Percentiles rank a stretch among this genome's conserved stretches.
Evolutionary conservation across 2,329 filamentous ascomycete genomes (phyloP).

Genomic region (Talaromyces sp.): DNA sequence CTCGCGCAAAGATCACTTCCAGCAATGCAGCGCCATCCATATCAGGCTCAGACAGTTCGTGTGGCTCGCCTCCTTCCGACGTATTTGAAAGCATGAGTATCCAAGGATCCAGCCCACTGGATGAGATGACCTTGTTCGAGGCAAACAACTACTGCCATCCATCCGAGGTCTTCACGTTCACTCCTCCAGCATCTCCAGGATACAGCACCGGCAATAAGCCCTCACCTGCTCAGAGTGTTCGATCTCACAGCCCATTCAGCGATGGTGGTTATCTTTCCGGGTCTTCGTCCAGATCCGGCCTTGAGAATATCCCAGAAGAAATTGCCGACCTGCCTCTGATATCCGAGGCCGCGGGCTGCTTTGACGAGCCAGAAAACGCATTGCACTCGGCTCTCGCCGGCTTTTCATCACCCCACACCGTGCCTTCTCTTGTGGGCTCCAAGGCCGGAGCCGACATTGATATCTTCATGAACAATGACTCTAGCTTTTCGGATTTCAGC

Average conservation of each 20-base stretch:
- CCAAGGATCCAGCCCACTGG: constrained; percentile 28
- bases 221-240: constrained; percentile 30
- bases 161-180: constrained; percentile 42
- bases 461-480: constrained; percentile 36
- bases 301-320: constrained; percentile 29
- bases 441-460: constrained; percentile 35
- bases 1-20: constrained; percentile 41
- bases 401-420: constrained; percentile 34
- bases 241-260: constrained; percentile 34
- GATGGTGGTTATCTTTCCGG: constrained; percentile 35
- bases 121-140: constrained; percentile 26
- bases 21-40: constrained; percentile 31
- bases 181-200: constrained; percentile 44
- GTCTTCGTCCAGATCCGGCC: constrained; percentile 26
- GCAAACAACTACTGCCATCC: constrained; percentile 31
- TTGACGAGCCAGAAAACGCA: constrained; percentile 22
- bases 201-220: constrained; percentile 34
- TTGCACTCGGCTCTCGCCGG: constrained; percentile 23
- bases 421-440: constrained; percentile 30
- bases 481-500: constrained; percentile 32
- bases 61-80: constrained; percentile 40
- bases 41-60: constrained; percentile 35
- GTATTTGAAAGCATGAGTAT: constrained; percentile 37
- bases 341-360: constrained; percentile 22
- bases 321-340: constrained; percentile 23